Conservation (phyloP, 176 grass and related monocot genomes). For the Aegilops longissima region DNA sequence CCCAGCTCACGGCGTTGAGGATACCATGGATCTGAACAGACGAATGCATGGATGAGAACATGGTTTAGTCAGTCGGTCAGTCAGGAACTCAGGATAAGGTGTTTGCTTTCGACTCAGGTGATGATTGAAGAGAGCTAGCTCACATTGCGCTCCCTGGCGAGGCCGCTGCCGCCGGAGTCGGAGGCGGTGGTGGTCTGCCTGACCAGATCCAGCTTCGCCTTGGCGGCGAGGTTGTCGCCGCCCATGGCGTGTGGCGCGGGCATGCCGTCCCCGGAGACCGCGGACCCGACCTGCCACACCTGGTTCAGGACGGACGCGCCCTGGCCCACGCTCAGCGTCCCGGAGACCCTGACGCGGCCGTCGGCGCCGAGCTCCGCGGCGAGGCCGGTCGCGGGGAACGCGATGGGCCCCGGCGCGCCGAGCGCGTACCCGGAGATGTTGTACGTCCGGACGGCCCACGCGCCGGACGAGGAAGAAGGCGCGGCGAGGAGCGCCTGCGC, state of each 20-base stretch:
- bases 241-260: conserved; percentile 17
- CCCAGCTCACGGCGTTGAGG: conserved; percentile 86
- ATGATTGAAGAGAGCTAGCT: conserved; percentile 19
- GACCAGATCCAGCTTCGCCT: conserved; percentile 62
- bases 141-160: conserved; percentile 55
- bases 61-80: background rate
- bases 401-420: background rate
- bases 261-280: background rate
- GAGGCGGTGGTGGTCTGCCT: conserved; percentile 35
- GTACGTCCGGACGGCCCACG: conserved; percentile 54
- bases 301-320: conserved; percentile 47
- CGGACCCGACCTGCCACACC: conserved; percentile 61
- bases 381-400: conserved; percentile 38
- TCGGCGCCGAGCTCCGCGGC: conserved; percentile 44
- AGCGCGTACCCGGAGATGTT: background rate
- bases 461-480: conserved; percentile 19
- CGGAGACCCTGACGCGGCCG: conserved; percentile 55
- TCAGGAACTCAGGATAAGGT: background rate
- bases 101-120: background rate
- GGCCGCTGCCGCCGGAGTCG: conserved; percentile 3
- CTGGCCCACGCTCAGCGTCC: conserved; percentile 36
- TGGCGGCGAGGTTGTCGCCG: conserved; percentile 21
- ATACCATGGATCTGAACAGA: conserved; percentile 63
- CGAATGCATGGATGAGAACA: background rate
- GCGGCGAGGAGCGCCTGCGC: conserved; percentile 63